Evolutionary conservation across 257 asterid genomes (phyloP).

Genomic region (Verbascum thapsus): DNA sequence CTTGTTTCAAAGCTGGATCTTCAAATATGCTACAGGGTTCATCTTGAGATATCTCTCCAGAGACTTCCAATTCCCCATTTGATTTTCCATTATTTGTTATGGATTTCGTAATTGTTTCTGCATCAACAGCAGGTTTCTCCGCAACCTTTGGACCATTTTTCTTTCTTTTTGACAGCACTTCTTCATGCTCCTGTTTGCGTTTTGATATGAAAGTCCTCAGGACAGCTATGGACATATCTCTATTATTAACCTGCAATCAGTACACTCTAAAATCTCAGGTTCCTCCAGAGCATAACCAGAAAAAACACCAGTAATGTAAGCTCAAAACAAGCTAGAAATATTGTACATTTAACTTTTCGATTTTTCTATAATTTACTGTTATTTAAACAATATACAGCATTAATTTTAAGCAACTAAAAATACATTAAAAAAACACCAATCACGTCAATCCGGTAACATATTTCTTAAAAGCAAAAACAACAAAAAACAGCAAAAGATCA

Average conservation of each 20-base stretch:
- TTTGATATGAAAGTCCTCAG: conserved; percentile 75
- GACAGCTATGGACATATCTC: conserved; percentile 96
- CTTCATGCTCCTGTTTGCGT: conserved; percentile 71
- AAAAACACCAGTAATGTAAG: conserved; percentile 16
- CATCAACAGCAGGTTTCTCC: conserved; percentile 33
- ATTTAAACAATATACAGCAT: neutral
- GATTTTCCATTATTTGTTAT: conserved; percentile 29
- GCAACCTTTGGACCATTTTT: conserved; percentile 48
- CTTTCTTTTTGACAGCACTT: conserved; percentile 46
- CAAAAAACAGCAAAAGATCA: neutral
- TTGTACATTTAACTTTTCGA: neutral
- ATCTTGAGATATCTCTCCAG: conserved; percentile 31
- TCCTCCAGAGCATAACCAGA: neutral
- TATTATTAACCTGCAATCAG: conserved; percentile 75
- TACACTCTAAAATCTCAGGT: conserved; percentile 29
- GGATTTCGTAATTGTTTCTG: conserved; percentile 27
- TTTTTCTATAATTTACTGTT: too few relatives aligned
- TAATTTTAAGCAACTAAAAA: neutral
- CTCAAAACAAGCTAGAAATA: neutral
- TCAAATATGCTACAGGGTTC: conserved; percentile 39
- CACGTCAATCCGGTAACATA: neutral
- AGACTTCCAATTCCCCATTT: conserved; percentile 37
- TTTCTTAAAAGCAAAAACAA: neutral
- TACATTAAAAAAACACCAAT: neutral
- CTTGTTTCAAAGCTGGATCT: conserved; percentile 26